A percentile compares a stretch with the other conserved stretches of the same genome.
phyloP scores from a whole-genome alignment of 306 rosid genomes.

The Sicyos edulis region DNA sequence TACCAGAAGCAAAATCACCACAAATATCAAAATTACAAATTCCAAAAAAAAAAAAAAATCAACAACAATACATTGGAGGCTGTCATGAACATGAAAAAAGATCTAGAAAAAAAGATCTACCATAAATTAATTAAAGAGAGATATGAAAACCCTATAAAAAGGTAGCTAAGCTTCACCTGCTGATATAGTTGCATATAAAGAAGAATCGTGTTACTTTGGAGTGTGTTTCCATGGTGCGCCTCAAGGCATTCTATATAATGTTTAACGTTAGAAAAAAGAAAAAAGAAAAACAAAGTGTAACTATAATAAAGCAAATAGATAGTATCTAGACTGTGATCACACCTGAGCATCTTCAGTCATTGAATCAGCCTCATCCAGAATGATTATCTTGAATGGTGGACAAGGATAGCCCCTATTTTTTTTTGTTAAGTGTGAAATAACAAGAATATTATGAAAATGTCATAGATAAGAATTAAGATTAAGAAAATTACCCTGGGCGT shows the following conservation, averaged over 20 bases:
- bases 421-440: neutral
- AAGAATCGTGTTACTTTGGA: constrained; percentile 91
- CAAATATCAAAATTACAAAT: no score
- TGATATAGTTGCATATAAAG: constrained; percentile 89
- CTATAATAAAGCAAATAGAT: neutral
- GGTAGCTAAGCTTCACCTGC: constrained; percentile 47
- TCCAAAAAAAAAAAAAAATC: neutral
- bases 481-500: constrained; percentile 40
- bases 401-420: constrained; percentile 68
- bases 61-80: neutral
- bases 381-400: constrained; percentile 85
- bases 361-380: constrained; percentile 95
- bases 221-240: constrained; percentile 91
- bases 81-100: neutral
- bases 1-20: neutral
- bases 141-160: constrained; percentile 11
- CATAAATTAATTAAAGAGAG: neutral
- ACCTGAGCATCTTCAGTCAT: constrained; percentile 99
- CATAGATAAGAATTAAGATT: neutral
- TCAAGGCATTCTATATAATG: constrained; percentile 72
- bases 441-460: neutral
- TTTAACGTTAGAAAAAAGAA: constrained; percentile 10
- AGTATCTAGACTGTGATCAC: constrained; percentile 20
- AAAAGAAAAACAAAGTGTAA: neutral
- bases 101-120: neutral